These are phyloP conservation scores for Trametes cinnabarina DNA, from an alignment of 768 basidiomycete species.

Conservation along the genomic window DNA sequence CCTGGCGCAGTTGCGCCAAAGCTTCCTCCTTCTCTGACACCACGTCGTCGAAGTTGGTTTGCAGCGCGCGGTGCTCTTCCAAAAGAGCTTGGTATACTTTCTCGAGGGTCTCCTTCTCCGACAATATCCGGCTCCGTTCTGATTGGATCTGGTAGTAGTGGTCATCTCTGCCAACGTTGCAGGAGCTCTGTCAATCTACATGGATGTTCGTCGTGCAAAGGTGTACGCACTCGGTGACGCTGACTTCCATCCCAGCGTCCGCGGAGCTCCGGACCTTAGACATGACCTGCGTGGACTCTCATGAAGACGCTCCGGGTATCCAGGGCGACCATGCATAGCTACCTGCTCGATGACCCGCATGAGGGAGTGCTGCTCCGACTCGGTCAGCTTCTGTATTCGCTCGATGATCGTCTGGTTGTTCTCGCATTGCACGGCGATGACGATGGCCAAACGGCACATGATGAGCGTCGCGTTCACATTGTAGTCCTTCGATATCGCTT, in stretches of 20 bases:
- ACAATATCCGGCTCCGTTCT: slow-evolving; percentile 70
- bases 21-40: slow-evolving; percentile 79
- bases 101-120: slow-evolving; percentile 86
- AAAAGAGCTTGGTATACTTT: slow-evolving; percentile 74
- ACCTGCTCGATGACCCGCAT: slow-evolving; percentile 97
- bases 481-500: slow-evolving; percentile 78
- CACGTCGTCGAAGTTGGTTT: slow-evolving; percentile 74
- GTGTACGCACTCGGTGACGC: slow-evolving; percentile 75
- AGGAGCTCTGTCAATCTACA: not conserved
- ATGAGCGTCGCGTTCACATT: slow-evolving; percentile 62
- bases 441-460: slow-evolving; percentile 79
- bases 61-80: slow-evolving; percentile 72
- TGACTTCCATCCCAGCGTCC: slow-evolving; percentile 52
- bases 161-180: slow-evolving; percentile 60
- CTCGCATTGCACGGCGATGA: slow-evolving; percentile 86
- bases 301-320: not conserved
- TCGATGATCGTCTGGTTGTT: slow-evolving; percentile 86
- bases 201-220: not conserved
- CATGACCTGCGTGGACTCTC: slow-evolving; percentile 57
- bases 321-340: slow-evolving; percentile 21
- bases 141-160: slow-evolving; percentile 86
- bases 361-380: slow-evolving; percentile 80
- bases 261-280: slow-evolving; percentile 59
- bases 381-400: slow-evolving; percentile 81
- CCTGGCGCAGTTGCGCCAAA: slow-evolving; percentile 56